phyloP scores from a whole-genome alignment of 2,329 filamentous ascomycete genomes.

The Beauveria sp. region DNA sequence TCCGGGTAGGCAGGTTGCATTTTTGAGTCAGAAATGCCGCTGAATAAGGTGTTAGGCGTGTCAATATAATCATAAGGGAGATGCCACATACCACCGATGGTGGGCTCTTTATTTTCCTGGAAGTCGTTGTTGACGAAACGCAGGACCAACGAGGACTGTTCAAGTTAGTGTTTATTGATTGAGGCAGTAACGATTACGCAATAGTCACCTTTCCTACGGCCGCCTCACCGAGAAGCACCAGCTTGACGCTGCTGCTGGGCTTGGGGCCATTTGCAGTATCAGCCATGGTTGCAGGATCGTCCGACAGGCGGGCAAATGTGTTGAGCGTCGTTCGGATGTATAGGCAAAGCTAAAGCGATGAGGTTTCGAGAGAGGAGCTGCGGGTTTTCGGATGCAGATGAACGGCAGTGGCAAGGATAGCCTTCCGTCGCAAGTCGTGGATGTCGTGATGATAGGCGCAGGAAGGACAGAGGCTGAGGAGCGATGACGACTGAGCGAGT shows the following conservation, averaged over 20 bases:
- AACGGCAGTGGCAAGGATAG: neutral
- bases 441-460: constrained; percentile 2
- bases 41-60: constrained; percentile 27
- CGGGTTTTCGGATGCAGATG: neutral
- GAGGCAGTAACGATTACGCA: neutral
- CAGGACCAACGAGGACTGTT: constrained; percentile 87
- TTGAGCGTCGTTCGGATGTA: neutral
- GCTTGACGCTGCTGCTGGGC: constrained; percentile 99
- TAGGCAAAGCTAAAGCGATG: neutral
- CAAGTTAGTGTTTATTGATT: constrained; percentile 14
- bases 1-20: constrained; percentile 88
- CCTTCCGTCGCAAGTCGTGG: neutral
- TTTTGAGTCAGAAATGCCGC: constrained; percentile 98
- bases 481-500: constrained; percentile 11
- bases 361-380: neutral
- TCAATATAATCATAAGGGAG: neutral
- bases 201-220: constrained; percentile 93
- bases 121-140: constrained; percentile 99
- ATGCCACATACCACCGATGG: constrained; percentile 74
- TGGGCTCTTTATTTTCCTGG: constrained; percentile 99
- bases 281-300: constrained; percentile 24
- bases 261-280: constrained; percentile 62
- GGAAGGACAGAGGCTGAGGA: constrained; percentile 15
- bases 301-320: neutral
- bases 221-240: constrained; percentile 93